Evolutionary conservation across 257 asterid species (phyloP).

Genomic region (Ballota nigra): DNA sequence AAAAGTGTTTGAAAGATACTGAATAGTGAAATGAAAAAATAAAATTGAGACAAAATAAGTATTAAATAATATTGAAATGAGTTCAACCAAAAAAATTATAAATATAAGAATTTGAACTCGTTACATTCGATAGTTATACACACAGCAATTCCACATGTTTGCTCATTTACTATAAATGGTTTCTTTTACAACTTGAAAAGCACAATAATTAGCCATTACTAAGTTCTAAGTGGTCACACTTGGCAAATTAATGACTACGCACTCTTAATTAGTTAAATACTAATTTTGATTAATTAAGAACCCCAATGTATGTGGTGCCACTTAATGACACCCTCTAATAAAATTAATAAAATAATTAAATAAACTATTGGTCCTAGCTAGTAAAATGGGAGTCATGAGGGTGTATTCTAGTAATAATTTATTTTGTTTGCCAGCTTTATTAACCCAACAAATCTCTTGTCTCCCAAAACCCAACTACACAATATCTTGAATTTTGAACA

Average conservation of each 20-base stretch:
- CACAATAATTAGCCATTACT: not conserved
- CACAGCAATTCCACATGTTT: not conserved
- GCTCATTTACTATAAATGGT: not conserved
- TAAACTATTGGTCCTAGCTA: not conserved
- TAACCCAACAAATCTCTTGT: conserved; percentile 21
- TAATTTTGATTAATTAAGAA: conserved; percentile 7
- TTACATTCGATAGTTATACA: not conserved
- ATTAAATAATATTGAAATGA: too few species aligned
- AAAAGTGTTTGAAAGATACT: too few species aligned
- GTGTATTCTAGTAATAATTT: too few species aligned
- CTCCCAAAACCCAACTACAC: conserved; percentile 28
- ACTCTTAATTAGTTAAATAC: conserved; percentile 1
- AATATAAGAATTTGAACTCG: not conserved
- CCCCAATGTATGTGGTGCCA: conserved; percentile 17
- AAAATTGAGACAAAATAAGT: too few species aligned
- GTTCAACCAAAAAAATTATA: too few species aligned
- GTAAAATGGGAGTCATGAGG: conserved; percentile 8
- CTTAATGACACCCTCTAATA: conserved; percentile 8
- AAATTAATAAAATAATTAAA: not conserved
- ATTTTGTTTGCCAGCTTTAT: conserved; percentile 22
- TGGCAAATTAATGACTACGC: conserved; percentile 20
- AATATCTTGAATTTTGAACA: conserved; percentile 17
- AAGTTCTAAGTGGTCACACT: conserved; percentile 4
- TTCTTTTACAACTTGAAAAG: too few species aligned
- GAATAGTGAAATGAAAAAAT: too few species aligned